A percentile compares a stretch with the other conserved stretches of the same genome.
Conservation (phyloP, 2,329 filamentous ascomycete genomes). For the Chrysoporthe puriensis region DNA sequence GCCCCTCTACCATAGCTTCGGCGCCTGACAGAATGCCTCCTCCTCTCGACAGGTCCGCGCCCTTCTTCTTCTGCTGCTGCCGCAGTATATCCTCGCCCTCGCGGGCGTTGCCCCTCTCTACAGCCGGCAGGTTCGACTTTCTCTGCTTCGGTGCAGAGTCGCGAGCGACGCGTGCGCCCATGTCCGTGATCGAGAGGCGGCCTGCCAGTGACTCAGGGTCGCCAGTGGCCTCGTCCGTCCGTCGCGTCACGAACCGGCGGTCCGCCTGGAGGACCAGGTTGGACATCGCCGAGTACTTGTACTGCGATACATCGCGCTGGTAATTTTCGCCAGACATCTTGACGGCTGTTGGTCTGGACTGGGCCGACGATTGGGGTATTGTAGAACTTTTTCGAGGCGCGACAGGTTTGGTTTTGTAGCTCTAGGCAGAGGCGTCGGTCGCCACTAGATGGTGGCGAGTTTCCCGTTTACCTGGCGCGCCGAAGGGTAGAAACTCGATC, state of each 20-base stretch:
- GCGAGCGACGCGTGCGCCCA: slow-evolving; percentile 83
- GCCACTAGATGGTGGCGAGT: slow-evolving; percentile 21
- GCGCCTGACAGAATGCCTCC: slow-evolving; percentile 81
- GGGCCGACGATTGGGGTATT: slow-evolving; percentile 1
- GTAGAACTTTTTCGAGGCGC: slow-evolving; percentile 16
- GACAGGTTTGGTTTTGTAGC: slow-evolving; percentile 19
- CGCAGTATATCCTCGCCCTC: slow-evolving; percentile 85
- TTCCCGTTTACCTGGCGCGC: slow-evolving; percentile 25
- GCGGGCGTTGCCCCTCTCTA: slow-evolving; percentile 74
- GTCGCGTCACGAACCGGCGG: slow-evolving; percentile 89
- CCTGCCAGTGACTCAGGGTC: slow-evolving; percentile 97
- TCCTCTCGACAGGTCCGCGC: slow-evolving; percentile 69
- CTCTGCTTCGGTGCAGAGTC: slow-evolving; percentile 82
- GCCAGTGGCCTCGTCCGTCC: slow-evolving; percentile 92
- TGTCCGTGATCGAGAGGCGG: slow-evolving; percentile 89
- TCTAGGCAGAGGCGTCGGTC: slow-evolving; percentile 5
- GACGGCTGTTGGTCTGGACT: slow-evolving; percentile 33
- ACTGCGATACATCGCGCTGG: slow-evolving; percentile 86
- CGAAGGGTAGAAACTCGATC: slow-evolving; percentile 18
- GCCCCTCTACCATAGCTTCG: slow-evolving; percentile 86
- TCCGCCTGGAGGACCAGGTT: slow-evolving; percentile 99
- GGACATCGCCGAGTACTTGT: slow-evolving; percentile 99
- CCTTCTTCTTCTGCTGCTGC: slow-evolving; percentile 87
- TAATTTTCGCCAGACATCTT: slow-evolving; percentile 69
- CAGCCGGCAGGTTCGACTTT: slow-evolving; percentile 69